phyloP scores from a whole-genome alignment of 2,329 filamentous ascomycete species.

The Venturia oleaginea region DNA sequence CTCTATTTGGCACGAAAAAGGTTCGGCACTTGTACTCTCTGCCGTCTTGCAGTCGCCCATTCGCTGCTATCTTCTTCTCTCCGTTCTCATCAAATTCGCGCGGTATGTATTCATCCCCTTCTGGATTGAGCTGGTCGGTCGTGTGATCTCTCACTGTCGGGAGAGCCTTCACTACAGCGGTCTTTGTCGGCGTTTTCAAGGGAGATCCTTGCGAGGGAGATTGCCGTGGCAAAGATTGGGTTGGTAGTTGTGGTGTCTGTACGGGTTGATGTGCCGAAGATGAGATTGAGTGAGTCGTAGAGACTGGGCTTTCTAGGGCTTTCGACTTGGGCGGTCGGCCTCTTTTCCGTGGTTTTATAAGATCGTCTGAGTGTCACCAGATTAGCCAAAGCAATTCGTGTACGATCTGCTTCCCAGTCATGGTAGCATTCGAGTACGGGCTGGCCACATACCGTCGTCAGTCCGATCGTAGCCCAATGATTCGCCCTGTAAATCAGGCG shows the following conservation, averaged over 20 bases:
- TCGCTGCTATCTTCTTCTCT: conserved; percentile 82
- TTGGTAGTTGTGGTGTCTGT: conserved; percentile 46
- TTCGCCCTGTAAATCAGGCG: conserved; percentile 27
- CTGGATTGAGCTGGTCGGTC: conserved; percentile 82
- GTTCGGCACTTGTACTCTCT: conserved; percentile 90
- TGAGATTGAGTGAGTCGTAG: conserved; percentile 42
- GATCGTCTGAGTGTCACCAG: conserved; percentile 16
- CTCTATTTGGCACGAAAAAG: conserved; percentile 83
- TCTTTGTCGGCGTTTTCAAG: conserved; percentile 76
- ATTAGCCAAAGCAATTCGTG: conserved; percentile 3
- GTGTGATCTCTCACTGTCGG: conserved; percentile 96
- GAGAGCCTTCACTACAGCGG: conserved; percentile 75
- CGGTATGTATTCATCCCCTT: conserved; percentile 89
- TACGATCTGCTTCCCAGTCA: conserved; percentile 4
- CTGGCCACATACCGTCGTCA: conserved; percentile 23
- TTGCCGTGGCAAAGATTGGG: conserved; percentile 37
- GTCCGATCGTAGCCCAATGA: conserved; percentile 24
- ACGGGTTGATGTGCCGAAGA: conserved; percentile 40
- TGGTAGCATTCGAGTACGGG: background rate
- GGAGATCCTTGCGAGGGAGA: conserved; percentile 54
- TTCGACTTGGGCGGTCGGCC: conserved; percentile 55
- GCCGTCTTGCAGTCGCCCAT: conserved; percentile 71
- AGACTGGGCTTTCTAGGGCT: conserved; percentile 50
- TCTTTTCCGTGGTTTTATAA: conserved; percentile 30
- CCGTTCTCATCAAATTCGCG: conserved; percentile 88